Evolutionary conservation across 805 yeast species (phyloP).

Genomic region (Candida germanica): DNA sequence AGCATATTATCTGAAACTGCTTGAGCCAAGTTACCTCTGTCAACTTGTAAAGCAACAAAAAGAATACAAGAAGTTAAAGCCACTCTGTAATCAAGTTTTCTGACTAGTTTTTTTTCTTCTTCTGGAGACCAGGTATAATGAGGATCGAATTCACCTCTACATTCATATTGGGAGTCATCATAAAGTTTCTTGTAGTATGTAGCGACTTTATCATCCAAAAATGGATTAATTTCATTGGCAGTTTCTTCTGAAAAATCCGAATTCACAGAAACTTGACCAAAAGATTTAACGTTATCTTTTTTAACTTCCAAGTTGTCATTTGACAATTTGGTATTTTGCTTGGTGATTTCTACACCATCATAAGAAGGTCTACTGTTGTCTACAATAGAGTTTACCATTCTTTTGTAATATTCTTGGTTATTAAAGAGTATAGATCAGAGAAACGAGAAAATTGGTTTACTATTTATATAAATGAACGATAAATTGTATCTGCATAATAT

Average conservation of each 20-base stretch:
- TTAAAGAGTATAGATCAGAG: too few species aligned
- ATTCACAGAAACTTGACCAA: slow-evolving; percentile 4
- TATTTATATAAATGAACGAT: too few species aligned
- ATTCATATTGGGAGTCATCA: slow-evolving; percentile 31
- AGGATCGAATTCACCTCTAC: slow-evolving; percentile 33
- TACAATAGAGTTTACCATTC: too few species aligned
- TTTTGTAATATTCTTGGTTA: too few species aligned
- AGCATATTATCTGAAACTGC: slow-evolving; percentile 23
- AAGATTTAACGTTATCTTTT: too few species aligned
- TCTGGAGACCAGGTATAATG: slow-evolving; percentile 29
- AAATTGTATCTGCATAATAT: too few species aligned
- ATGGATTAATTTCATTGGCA: slow-evolving; percentile 13
- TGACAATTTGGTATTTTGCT: too few species aligned
- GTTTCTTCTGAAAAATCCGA: slow-evolving; percentile 2
- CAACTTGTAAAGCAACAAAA: slow-evolving; percentile 22
- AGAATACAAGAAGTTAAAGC: slow-evolving; percentile 21
- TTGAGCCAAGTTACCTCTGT: slow-evolving; percentile 22
- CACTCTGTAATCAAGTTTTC: slow-evolving; percentile 19
- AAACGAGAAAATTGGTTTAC: too few species aligned
- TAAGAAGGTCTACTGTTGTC: too few species aligned
- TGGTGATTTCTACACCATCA: too few species aligned
- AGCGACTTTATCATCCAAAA: slow-evolving; percentile 28
- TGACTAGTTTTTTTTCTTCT: slow-evolving; percentile 25
- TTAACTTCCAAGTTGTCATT: too few species aligned
- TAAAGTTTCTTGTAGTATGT: slow-evolving; percentile 28